A percentile compares a stretch with the other conserved stretches of the same genome.
These are phyloP conservation scores for Madurella fahalii DNA, from an alignment of 2,329 filamentous ascomycete genomes.

Conservation along the genomic window DNA sequence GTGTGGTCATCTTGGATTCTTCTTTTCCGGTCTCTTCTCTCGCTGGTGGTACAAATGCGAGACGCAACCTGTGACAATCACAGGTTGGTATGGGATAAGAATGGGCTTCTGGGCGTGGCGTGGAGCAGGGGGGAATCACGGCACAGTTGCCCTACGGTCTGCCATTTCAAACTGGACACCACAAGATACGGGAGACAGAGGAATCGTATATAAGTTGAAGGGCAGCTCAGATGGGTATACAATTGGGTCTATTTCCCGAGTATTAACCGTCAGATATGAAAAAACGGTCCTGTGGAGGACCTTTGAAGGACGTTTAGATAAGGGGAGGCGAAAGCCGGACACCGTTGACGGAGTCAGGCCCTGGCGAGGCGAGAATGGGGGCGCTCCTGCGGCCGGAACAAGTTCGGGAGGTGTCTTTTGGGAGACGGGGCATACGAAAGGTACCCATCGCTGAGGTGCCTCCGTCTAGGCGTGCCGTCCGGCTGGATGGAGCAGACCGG, in stretches of 20 bases:
- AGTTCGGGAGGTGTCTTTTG: background rate
- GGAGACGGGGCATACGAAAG: conserved; percentile 8
- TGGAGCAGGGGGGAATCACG: conserved; percentile 6
- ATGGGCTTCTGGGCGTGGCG: background rate
- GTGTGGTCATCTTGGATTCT: conserved; percentile 21
- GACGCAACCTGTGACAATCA: no score
- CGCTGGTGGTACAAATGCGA: background rate
- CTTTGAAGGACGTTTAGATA: conserved; percentile 2
- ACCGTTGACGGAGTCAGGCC: conserved; percentile 9
- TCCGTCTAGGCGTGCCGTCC: conserved; percentile 18
- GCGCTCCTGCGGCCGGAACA: conserved; percentile 3
- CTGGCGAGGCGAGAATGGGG: conserved; percentile 3
- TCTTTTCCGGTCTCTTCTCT: background rate
- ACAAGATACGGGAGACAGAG: conserved; percentile 7
- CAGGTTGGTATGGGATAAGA: background rate
- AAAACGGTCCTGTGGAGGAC: conserved; percentile 11
- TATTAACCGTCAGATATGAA: conserved; percentile 30
- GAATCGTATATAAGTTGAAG: conserved; percentile 18
- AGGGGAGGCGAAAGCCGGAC: conserved; percentile 1
- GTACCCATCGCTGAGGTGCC: conserved; percentile 11
- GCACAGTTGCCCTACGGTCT: conserved; percentile 10
- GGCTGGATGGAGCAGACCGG: conserved; percentile 19
- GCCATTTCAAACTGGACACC: background rate
- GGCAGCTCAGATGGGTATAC: background rate
- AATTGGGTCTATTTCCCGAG: conserved; percentile 22